phyloP scores from a whole-genome alignment of 2,329 filamentous ascomycete genomes.

The Penicillium hesseltinei region DNA sequence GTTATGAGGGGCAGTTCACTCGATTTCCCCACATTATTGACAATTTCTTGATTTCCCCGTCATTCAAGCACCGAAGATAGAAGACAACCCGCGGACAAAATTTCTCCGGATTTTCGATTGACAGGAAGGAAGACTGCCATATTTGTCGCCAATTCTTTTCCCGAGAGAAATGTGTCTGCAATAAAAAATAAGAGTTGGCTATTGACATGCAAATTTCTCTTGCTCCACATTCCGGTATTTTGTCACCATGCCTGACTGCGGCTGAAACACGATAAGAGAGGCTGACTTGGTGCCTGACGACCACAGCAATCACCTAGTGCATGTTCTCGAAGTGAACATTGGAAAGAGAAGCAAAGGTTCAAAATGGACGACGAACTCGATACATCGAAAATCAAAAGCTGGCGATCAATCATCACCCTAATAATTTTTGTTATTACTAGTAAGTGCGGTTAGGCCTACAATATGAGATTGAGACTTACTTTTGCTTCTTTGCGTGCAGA shows the following conservation, averaged over 20 bases:
- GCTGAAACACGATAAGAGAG: conserved; percentile 3
- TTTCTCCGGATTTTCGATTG: not conserved
- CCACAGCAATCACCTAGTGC: not conserved
- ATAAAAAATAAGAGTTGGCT: not conserved
- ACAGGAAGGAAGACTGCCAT: not conserved
- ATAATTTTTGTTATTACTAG: conserved; percentile 68
- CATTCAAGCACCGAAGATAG: not conserved
- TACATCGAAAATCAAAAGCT: conserved; percentile 59
- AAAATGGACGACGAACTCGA: conserved; percentile 42
- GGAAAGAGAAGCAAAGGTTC: not conserved
- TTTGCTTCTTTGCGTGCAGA: conserved; percentile 47
- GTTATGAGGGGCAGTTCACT: not conserved
- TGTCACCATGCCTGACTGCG: conserved; percentile 1
- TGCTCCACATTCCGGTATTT: conserved; percentile 11
- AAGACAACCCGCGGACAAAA: not conserved
- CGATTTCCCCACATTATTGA: not conserved
- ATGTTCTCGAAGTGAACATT: not conserved
- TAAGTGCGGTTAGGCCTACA: conserved; percentile 45
- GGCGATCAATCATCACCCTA: conserved; percentile 69
- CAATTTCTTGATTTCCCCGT: not conserved
- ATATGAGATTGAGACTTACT: not conserved
- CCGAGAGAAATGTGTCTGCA: not conserved
- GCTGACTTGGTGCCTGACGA: conserved; percentile 4
- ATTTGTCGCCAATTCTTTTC: not conserved
- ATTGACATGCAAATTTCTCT: not conserved